Percentiles rank a stretch among this genome's conserved stretches.
These are phyloP conservation scores for Alternaria postmessia DNA, from an alignment of 2,329 filamentous ascomycete genomes.

Conservation along the genomic window DNA sequence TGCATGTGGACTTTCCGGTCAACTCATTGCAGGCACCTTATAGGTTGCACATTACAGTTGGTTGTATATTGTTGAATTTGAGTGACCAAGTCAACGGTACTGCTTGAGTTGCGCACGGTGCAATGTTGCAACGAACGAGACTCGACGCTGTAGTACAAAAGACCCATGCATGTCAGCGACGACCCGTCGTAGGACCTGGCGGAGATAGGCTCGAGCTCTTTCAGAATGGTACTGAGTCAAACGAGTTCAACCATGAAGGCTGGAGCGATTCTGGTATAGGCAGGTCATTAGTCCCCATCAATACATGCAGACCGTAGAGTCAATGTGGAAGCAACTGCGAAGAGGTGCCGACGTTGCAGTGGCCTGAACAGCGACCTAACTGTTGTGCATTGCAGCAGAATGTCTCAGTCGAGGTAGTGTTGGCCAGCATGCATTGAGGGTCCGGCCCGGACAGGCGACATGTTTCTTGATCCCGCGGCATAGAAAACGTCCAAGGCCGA, in stretches of 20 bases:
- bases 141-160: neutral
- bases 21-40: neutral
- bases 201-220: constrained; percentile 3
- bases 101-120: constrained; percentile 19
- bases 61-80: constrained; percentile 9
- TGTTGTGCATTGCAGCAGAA: constrained; percentile 15
- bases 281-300: neutral
- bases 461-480: constrained; percentile 8
- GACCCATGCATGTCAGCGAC: constrained; percentile 2
- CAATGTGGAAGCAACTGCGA: constrained; percentile 12
- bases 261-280: constrained; percentile 10
- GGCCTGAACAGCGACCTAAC: constrained; percentile 14
- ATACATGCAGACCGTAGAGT: constrained; percentile 12
- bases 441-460: constrained; percentile 11
- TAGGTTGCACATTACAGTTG: constrained; percentile 2
- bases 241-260: constrained; percentile 15
- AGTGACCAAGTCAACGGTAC: constrained; percentile 1
- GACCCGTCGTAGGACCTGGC: constrained; percentile 4
- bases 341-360: constrained; percentile 9
- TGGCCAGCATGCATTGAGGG: constrained; percentile 2
- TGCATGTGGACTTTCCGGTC: constrained; percentile 11
- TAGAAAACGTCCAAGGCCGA: constrained; percentile 12
- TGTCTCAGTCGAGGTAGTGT: constrained; percentile 23
- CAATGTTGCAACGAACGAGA: constrained; percentile 9
- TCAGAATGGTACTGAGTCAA: constrained; percentile 5